phyloP scores from a whole-genome alignment of 805 yeast genomes.

The Blastobotrys parvus region DNA sequence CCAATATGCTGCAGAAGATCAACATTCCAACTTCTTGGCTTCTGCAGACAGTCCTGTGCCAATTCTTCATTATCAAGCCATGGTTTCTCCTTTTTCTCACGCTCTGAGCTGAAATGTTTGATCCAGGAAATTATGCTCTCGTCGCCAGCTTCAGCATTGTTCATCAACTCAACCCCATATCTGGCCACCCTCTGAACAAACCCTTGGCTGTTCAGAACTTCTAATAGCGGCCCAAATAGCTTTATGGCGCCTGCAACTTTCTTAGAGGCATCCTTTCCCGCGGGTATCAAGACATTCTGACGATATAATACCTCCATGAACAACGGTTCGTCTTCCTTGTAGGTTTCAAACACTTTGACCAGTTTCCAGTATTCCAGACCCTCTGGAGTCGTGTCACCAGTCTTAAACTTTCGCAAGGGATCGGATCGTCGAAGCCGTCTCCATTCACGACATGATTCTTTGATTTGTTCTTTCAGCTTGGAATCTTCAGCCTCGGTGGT shows the following conservation, averaged over 20 bases:
- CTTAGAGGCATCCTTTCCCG: conserved; percentile 6
- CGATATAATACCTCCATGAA: conserved; percentile 25
- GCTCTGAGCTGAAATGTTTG: conserved; percentile 4
- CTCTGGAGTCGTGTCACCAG: conserved; percentile 36
- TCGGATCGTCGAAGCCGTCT: conserved; percentile 43
- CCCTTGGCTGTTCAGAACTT: conserved; percentile 9
- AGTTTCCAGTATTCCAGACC: conserved; percentile 39
- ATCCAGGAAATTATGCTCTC: conserved; percentile 6
- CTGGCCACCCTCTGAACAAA: conserved; percentile 7
- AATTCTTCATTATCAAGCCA: conserved; percentile 3
- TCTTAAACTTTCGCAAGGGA: conserved; percentile 32
- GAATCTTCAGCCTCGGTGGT: conserved; percentile 17
- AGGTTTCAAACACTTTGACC: conserved; percentile 22
- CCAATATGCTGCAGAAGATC: conserved; percentile 3
- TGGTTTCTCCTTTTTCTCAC: not conserved
- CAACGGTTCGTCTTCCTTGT: conserved; percentile 13
- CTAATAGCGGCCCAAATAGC: conserved; percentile 15
- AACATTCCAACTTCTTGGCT: conserved; percentile 7
- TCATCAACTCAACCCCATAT: not conserved
- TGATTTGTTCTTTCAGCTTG: conserved; percentile 17
- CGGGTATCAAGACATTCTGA: conserved; percentile 30
- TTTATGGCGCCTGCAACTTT: conserved; percentile 7
- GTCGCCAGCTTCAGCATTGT: not conserved
- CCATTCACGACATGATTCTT: conserved; percentile 36
- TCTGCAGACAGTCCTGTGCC: not conserved